Evolutionary conservation across 345 rosid genomes (phyloP), one percentile per base, ranked within the genome.

Genomic region (Ceriops zippeliana): DNA sequence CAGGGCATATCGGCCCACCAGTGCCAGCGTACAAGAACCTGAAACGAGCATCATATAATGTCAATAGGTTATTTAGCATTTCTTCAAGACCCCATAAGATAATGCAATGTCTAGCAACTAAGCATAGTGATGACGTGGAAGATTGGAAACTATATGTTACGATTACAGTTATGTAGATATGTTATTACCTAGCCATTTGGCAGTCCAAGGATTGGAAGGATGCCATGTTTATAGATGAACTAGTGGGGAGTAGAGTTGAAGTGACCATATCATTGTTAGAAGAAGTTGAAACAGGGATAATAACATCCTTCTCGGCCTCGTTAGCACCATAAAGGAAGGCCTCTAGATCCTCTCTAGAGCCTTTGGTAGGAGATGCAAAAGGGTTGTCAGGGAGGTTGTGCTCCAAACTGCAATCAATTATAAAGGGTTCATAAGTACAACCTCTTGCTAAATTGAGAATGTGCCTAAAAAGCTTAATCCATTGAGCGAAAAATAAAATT

Each of bases 1-100:
- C 89, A 0, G 96, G 98, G 77, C 90, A 93, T 2, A 88, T 83
- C 6, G 97, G 90, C 19, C 91, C 96, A 6, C 86, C 91, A 2
- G 91, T 83, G 71, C 93, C 89, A 11, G 87, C 76, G 67, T 80
- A 80, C 90, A 92, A 84, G 62, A 86, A 88, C 76, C 93, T 88
- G 72, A 68, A 32, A 32, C 26, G 27, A 20, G 60, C 28, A 10
- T 8, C 26, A n/a, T 9, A 70, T 7, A n/a, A 20, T 10, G 53
- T 27, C 28, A 21, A 10, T 7, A 54, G 2, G 1, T 52, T 35
- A 22, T 5, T 27, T 8, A 21, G 2, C 0, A 28, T 24, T 34
- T 15, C 10, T 8, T 5, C 21, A 16, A 8, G 49, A 42, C 49
- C 49, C 49, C 49, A 13, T 17, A 42, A 13, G 17, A 42, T 13